These are phyloP conservation scores for Backusella australiensis DNA, from an alignment of 192 early-diverging fungal genomes.

Conservation along the genomic window DNA sequence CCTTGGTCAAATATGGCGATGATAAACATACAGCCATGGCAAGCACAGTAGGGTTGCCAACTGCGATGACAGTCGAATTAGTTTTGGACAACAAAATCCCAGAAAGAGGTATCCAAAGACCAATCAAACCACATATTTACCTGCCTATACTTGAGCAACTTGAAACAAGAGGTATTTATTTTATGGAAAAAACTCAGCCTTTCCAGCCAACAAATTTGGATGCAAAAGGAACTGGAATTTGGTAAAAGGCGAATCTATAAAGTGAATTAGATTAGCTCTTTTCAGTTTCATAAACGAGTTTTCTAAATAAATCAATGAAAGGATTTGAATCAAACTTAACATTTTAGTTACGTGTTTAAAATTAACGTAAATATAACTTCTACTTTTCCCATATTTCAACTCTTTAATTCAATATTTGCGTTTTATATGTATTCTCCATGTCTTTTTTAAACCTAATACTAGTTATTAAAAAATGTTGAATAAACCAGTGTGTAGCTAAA, in stretches of 20 bases:
- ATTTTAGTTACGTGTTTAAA: not conserved
- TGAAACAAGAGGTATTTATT: slow-evolving; percentile 58
- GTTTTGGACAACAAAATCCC: slow-evolving; percentile 52
- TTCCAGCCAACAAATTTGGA: slow-evolving; percentile 5
- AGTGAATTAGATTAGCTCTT: not conserved
- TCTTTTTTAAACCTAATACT: too few species aligned
- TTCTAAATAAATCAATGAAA: not conserved
- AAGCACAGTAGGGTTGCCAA: slow-evolving; percentile 76
- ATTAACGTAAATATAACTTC: not conserved
- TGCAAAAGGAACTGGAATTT: slow-evolving; percentile 26
- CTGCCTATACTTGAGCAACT: slow-evolving; percentile 66
- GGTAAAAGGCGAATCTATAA: not conserved
- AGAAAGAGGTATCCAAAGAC: slow-evolving; percentile 63
- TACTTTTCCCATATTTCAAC: not conserved
- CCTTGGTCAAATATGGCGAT: slow-evolving; percentile 65
- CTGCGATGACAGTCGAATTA: slow-evolving; percentile 74
- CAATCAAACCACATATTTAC: slow-evolving; percentile 69
- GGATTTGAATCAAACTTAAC: not conserved
- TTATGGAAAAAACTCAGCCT: slow-evolving; percentile 49
- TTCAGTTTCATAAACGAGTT: not conserved
- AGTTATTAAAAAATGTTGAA: too few species aligned
- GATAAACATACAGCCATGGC: slow-evolving; percentile 79
- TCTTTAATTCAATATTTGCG: too few species aligned
- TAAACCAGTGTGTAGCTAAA: too few species aligned
- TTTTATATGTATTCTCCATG: too few species aligned